phyloP scores from a whole-genome alignment of 73 alveolate genomes.

The Tetrahymena elliotti region DNA sequence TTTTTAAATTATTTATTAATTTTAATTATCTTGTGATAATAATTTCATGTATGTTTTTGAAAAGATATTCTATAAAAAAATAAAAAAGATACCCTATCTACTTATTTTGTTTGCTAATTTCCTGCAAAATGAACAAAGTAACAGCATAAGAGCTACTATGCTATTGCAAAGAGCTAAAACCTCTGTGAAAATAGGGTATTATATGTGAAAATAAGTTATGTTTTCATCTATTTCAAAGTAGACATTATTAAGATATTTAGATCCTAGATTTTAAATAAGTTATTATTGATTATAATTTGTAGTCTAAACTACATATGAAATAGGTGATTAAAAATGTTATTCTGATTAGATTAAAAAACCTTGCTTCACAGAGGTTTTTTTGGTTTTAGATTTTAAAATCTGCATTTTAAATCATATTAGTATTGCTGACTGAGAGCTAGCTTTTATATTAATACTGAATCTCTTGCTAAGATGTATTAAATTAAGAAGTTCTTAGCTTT shows the following conservation, averaged over 20 bases:
- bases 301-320: not conserved
- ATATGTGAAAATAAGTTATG: not conserved
- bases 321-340: not conserved
- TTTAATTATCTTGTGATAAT: no score
- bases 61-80: not conserved
- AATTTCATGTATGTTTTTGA: not conserved
- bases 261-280: not conserved
- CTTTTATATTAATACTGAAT: not conserved
- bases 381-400: not conserved
- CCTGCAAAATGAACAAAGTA: not conserved
- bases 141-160: not conserved
- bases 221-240: not conserved
- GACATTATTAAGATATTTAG: no score
- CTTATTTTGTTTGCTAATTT: not conserved
- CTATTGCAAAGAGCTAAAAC: not conserved
- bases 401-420: no score
- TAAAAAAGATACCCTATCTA: not conserved
- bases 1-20: no score
- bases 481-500: not conserved
- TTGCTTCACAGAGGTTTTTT: not conserved
- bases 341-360: not conserved
- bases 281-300: not conserved
- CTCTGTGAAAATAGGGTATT: not conserved
- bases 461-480: not conserved
- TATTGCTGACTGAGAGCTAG: no score